Conservation (phyloP, 257 asterid genomes). For the Solanum chilense region DNA sequence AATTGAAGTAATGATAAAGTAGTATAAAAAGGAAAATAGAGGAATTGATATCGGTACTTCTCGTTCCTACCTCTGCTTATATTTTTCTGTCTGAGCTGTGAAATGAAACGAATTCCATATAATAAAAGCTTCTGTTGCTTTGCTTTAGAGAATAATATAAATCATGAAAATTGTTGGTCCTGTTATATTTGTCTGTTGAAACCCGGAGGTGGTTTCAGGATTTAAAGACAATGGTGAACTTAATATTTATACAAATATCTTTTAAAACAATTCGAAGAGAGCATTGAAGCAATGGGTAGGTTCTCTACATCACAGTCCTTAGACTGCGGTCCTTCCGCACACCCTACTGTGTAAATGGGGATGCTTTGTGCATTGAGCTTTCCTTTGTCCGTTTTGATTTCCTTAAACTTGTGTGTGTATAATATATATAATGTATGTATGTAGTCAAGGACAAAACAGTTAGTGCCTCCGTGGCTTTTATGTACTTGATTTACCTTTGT, state of each 20-base stretch:
- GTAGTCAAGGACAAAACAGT: background rate
- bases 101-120: background rate
- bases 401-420: background rate
- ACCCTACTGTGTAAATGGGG: background rate
- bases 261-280: background rate
- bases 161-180: background rate
- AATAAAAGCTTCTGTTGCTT: background rate
- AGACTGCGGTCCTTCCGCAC: background rate
- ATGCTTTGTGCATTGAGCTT: background rate
- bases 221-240: background rate
- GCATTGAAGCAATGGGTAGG: background rate
- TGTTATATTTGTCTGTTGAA: background rate
- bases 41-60: conserved; percentile 47
- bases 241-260: background rate
- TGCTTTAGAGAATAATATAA: background rate
- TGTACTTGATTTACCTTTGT: background rate
- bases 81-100: background rate
- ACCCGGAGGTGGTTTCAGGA: background rate
- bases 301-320: background rate
- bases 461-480: background rate
- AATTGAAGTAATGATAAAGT: no score
- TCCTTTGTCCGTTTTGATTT: background rate
- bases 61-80: background rate
- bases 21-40: no score
- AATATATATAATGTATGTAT: background rate